phyloP scores from a whole-genome alignment of 306 rosid genomes.

The Quercus mongolica region DNA sequence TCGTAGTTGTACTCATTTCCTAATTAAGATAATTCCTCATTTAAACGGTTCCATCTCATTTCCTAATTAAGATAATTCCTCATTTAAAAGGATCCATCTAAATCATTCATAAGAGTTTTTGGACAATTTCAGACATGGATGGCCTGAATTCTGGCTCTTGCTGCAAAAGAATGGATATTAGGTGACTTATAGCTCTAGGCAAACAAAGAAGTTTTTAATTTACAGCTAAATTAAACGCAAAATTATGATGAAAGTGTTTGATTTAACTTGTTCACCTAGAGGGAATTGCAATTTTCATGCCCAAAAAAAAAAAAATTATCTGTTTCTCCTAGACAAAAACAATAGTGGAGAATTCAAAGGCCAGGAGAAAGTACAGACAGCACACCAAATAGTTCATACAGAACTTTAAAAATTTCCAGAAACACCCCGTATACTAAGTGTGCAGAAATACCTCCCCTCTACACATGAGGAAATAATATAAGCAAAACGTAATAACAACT shows the following conservation, averaged over 20 bases:
- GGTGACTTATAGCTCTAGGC: neutral
- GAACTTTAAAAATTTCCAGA: neutral
- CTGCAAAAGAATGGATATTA: slow-evolving; percentile 35
- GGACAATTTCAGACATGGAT: slow-evolving; percentile 76
- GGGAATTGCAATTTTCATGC: neutral
- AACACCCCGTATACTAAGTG: neutral
- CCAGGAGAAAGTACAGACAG: neutral
- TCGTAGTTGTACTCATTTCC: neutral
- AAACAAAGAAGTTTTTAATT: neutral
- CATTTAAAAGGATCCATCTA: slow-evolving; percentile 14
- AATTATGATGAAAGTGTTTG: neutral
- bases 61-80: neutral
- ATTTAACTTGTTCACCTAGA: neutral
- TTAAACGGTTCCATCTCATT: neutral
- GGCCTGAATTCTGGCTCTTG: slow-evolving; percentile 89
- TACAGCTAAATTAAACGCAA: neutral
- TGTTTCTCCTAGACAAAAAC: neutral
- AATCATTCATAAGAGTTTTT: slow-evolving; percentile 58
- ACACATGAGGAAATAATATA: slow-evolving; percentile 78
- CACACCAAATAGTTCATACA: neutral
- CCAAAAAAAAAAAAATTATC: neutral
- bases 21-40: no score
- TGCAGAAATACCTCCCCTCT: slow-evolving; percentile 36
- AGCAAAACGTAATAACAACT: slow-evolving; percentile 76
- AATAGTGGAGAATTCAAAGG: no score